phyloP scores from a whole-genome alignment of 202 grass and related monocot genomes.

The Hordeum pubiflorum region DNA sequence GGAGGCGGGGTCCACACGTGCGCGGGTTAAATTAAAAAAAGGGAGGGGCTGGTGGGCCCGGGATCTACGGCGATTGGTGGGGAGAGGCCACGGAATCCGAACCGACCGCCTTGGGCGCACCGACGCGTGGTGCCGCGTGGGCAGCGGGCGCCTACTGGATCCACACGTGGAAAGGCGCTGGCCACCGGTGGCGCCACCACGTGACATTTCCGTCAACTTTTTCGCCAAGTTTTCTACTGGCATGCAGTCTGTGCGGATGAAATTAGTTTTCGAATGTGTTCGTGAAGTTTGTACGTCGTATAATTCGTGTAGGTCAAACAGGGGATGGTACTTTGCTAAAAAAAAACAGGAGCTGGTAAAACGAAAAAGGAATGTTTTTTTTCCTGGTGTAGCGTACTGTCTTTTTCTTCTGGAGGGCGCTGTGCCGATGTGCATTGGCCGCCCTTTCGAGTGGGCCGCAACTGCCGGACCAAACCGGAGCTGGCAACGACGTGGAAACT shows the following conservation, averaged over 20 bases:
- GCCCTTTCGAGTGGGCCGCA: neutral
- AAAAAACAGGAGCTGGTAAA: too few species aligned
- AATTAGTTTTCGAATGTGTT: neutral
- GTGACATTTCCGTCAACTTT: neutral
- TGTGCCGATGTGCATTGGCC: neutral
- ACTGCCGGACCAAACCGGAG: neutral
- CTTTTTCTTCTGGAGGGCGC: too few species aligned
- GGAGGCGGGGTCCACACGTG: neutral
- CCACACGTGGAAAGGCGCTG: neutral
- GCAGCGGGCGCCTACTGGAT: neutral
- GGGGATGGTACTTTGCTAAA: too few species aligned
- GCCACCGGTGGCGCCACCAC: constrained; percentile 9
- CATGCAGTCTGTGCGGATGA: neutral
- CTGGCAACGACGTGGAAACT: constrained; percentile 11
- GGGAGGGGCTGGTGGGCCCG: neutral
- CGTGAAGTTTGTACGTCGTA: neutral
- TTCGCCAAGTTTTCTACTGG: neutral
- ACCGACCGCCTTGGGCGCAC: neutral
- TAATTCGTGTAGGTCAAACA: neutral
- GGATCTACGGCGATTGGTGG: neutral
- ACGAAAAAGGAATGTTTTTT: too few species aligned
- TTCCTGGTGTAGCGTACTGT: too few species aligned
- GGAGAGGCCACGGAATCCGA: neutral
- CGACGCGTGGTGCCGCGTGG: constrained; percentile 23
- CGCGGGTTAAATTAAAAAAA: neutral